These are phyloP conservation scores for Aspergillus bridgeri DNA, from an alignment of 495 filamentous ascomycete species.

Conservation along the genomic window DNA sequence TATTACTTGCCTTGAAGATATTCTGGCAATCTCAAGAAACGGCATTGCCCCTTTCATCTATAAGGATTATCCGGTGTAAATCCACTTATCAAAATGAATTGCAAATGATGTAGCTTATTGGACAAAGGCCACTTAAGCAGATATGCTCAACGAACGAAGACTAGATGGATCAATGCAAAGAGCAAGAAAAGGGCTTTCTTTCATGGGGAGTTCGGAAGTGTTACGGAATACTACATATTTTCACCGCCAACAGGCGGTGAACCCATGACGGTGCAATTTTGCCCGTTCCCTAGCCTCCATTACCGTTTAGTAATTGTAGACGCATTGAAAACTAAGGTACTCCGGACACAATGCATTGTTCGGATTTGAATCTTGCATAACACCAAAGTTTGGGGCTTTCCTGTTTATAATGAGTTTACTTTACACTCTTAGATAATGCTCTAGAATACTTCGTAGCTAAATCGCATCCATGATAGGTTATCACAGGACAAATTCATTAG, in stretches of 20 bases:
- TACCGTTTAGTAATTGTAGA: no score
- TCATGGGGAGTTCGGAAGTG: neutral
- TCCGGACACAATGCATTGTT: no score
- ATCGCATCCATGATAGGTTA: no score
- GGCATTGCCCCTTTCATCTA: conserved; percentile 17
- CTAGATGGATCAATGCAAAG: neutral
- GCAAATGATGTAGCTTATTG: neutral
- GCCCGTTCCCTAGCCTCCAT: neutral
- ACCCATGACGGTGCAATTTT: neutral
- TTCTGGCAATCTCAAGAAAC: conserved; percentile 6
- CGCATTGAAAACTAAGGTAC: no score
- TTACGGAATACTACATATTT: no score
- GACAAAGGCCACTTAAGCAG: neutral
- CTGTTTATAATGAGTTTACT: no score
- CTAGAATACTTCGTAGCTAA: no score
- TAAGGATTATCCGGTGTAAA: neutral
- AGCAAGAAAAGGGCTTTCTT: neutral
- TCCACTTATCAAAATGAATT: neutral
- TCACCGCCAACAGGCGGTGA: neutral
- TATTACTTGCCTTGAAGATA: conserved; percentile 18
- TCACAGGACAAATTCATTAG: neutral
- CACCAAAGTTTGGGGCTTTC: no score
- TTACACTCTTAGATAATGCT: no score
- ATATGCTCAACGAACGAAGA: no score
- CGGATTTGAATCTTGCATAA: no score